Base-by-base conservation (phyloP, 169 alveolate species). In the Plasmodium ovale region DNA sequence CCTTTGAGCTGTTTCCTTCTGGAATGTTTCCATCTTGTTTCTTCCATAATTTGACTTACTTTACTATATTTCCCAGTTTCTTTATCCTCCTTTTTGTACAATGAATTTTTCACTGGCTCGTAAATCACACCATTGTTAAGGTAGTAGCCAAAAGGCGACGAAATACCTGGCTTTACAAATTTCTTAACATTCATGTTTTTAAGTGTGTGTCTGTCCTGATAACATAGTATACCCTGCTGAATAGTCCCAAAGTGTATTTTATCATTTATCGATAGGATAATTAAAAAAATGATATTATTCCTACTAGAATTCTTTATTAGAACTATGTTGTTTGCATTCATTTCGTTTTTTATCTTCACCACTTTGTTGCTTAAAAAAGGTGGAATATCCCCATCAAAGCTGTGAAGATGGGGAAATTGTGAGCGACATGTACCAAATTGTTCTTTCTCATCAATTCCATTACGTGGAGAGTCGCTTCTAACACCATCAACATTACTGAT, bases 301-400 rank as follows among this genome's bases (percentile, higher is more conserved):
- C 27, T 16, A 7, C 42, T 54, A 35, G 47, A 49, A 59, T 79
- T 79, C 65, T 79, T 79, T 47, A 79, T 65, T 51, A 79, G 44
- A n/a, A 79, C 27, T 9, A 79, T 49, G 19, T 65, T 79, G 35
- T 67, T 79, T 2, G 59, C 62, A 39, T 31, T 79, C 2, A 79
- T 51, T 5, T 65, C 31, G 35, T 31, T 10, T 65, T 49, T 65
- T 0, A 33, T 33, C 33, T 79, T 65, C 9, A 65, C 9, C 16
- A 79, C 31, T 29, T 39, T 79, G 7, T 79, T 56, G 64, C 37
- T 65, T 3, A 74, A 10, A 9, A 16, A 60, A 27, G 33, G 9
- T 21, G 25, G 25, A 23, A n/a, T n/a, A n/a, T n/a, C n/a, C n/a
- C n/a, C n/a, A n/a, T n/a, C n/a, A n/a, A n/a, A n/a, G n/a, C n/a